phyloP scores from a whole-genome alignment of 78 protist species.

The Dictyostelium intermedium region DNA sequence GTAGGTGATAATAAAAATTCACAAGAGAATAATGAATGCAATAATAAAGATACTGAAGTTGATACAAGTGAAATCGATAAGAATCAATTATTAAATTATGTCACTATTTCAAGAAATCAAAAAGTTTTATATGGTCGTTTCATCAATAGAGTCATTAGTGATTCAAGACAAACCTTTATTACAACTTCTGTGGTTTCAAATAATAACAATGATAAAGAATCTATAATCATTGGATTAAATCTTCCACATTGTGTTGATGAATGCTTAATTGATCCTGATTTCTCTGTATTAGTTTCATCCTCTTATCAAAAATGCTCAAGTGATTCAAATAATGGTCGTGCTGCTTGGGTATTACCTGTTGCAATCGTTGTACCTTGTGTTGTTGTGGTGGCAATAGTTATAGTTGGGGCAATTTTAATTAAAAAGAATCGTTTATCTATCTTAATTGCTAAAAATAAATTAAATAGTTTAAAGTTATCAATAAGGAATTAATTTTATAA shows the following conservation, averaged over 20 bases:
- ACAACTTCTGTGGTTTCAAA: background rate
- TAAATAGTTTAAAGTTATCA: background rate
- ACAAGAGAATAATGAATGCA: background rate
- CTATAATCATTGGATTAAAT: slow-evolving; percentile 2
- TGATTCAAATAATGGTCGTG: background rate
- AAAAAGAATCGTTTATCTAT: background rate
- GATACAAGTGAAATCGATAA: background rate
- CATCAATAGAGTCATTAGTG: background rate
- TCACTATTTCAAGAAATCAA: slow-evolving; percentile 11
- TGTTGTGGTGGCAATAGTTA: background rate
- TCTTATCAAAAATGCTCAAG: background rate
- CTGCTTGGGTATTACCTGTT: background rate
- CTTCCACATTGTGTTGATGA: background rate
- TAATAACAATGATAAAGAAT: background rate
- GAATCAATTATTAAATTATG: background rate
- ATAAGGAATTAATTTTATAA: too few relatives aligned
- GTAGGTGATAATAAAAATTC: background rate
- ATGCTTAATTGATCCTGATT: slow-evolving; percentile 24
- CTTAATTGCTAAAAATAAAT: background rate
- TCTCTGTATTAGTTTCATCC: slow-evolving; percentile 15
- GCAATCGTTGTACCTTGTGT: slow-evolving; percentile 8
- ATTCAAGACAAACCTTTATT: background rate
- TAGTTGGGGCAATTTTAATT: background rate
- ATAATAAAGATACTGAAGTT: background rate
- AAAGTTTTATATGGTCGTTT: slow-evolving; percentile 31